A percentile compares a stretch with the other conserved stretches of the same genome.
Conservation (phyloP, 805 yeast species). For the Schwanniomyces pseudopolymorphus region DNA sequence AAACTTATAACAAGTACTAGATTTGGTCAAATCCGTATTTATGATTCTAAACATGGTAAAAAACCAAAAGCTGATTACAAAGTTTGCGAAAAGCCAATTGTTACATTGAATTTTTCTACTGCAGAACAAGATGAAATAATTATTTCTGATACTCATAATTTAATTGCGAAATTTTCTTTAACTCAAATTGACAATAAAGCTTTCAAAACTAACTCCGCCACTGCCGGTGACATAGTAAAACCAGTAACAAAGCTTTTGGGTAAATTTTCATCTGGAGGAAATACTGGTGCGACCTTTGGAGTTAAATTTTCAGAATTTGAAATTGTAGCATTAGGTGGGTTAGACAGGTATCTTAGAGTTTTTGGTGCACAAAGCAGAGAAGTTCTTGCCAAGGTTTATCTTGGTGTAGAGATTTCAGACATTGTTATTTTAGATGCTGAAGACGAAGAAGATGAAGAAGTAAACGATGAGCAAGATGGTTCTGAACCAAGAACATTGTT, state of each 20-base stretch:
- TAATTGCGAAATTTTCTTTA: conserved; percentile 54
- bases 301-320: conserved; percentile 46
- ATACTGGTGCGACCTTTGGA: conserved; percentile 75
- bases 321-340: conserved; percentile 72
- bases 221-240: conserved; percentile 46
- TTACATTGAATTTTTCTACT: conserved; percentile 39
- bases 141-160: conserved; percentile 70
- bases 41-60: conserved; percentile 66
- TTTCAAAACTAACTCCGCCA: conserved; percentile 36
- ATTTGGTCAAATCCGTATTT: conserved; percentile 73
- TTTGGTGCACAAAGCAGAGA: conserved; percentile 62
- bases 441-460: conserved; percentile 34
- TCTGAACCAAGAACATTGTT: conserved; percentile 7
- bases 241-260: conserved; percentile 58
- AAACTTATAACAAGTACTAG: conserved; percentile 65
- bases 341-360: conserved; percentile 83
- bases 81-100: conserved; percentile 54
- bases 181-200: conserved; percentile 35
- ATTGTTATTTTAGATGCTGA: conserved; percentile 52
- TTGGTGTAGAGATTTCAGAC: conserved; percentile 68
- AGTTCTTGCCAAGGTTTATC: conserved; percentile 66
- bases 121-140: conserved; percentile 47
- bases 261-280: conserved; percentile 51
- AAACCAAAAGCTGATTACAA: conserved; percentile 64
- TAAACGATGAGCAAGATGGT: conserved; percentile 5